Percentiles rank a stretch among this genome's conserved stretches.
phyloP scores from a whole-genome alignment of 768 basidiomycete genomes.

The Macrolepiota fuliginosa region DNA sequence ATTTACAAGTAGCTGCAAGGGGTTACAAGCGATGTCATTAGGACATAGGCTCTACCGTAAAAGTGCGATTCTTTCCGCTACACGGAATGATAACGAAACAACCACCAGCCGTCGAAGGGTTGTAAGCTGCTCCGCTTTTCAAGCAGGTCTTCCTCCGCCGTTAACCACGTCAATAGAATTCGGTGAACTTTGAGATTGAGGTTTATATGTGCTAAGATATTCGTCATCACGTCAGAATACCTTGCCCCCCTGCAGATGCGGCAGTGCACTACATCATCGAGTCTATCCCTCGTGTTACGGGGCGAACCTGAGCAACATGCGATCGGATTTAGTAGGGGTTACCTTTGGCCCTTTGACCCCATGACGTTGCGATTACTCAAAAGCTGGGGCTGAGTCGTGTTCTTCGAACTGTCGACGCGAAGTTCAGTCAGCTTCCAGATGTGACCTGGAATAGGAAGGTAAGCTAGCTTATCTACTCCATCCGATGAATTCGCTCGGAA shows the following conservation, averaged over 20 bases:
- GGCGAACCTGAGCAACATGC: neutral
- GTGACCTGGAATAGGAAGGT: too few species aligned
- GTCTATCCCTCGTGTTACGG: neutral
- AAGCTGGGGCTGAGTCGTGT: neutral
- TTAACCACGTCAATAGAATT: neutral
- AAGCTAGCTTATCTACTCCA: too few species aligned
- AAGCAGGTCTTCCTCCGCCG: neutral
- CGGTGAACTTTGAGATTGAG: neutral
- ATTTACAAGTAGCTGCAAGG: neutral
- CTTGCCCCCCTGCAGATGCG: neutral
- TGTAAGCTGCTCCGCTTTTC: neutral
- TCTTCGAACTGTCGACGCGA: neutral
- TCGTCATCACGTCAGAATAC: neutral
- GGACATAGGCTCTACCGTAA: neutral
- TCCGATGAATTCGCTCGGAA: too few species aligned
- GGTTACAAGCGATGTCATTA: neutral
- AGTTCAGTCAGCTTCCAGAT: too few species aligned
- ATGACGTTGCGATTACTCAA: neutral
- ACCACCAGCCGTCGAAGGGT: neutral
- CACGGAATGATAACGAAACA: neutral
- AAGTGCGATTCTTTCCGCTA: neutral
- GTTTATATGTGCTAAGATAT: neutral
- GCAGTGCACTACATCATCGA: neutral
- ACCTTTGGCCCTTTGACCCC: neutral
- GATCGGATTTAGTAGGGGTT: slow-evolving; percentile 1